These are phyloP conservation scores for Letharia lupina DNA, from an alignment of 495 filamentous ascomycete genomes.

Conservation along the genomic window DNA sequence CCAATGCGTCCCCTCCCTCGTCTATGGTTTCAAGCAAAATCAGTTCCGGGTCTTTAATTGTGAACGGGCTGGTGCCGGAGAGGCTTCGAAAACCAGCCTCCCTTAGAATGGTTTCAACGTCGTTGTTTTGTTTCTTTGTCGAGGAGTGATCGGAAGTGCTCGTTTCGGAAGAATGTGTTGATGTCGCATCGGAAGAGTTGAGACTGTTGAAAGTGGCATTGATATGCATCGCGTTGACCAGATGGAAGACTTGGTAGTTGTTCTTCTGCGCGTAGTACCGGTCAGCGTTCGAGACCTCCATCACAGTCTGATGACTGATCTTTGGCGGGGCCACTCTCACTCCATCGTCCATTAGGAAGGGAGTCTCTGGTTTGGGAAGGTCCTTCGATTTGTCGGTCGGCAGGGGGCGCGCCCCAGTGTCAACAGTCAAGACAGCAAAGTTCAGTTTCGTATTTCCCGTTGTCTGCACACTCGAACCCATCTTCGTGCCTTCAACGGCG, in stretches of 20 bases:
- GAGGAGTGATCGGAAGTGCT: neutral
- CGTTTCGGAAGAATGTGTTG: neutral
- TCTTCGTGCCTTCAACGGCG: neutral
- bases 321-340: neutral
- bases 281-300: neutral
- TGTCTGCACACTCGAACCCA: neutral
- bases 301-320: neutral
- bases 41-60: neutral
- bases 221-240: neutral
- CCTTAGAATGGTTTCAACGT: neutral
- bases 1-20: neutral
- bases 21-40: neutral
- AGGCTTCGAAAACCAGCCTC: slow-evolving; percentile 3
- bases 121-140: neutral
- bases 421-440: neutral
- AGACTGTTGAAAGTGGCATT: neutral
- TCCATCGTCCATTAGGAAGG: slow-evolving; percentile 10
- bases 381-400: neutral
- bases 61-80: neutral
- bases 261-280: neutral
- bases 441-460: neutral
- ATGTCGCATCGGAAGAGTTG: neutral
- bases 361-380: slow-evolving; percentile 12
- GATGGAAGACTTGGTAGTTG: neutral
- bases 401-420: neutral